Conservation (phyloP, 345 rosid genomes). For the Linum usitatissimum region DNA sequence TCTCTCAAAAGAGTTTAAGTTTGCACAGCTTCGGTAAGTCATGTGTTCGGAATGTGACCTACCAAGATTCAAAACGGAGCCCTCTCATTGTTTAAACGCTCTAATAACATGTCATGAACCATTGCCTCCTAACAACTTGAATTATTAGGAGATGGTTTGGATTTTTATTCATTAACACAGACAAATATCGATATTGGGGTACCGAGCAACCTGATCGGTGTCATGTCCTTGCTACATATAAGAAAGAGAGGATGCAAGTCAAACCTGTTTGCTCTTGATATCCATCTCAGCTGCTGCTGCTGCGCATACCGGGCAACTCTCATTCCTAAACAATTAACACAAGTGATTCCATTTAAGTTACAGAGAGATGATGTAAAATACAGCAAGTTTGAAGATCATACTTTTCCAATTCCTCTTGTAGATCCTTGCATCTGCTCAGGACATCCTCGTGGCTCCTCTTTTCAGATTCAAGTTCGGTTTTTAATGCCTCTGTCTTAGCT, state of each 20-base stretch:
- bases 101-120: too few species aligned
- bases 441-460: conserved; percentile 44
- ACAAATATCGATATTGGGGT: too few species aligned
- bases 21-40: too few species aligned
- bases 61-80: too few species aligned
- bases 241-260: conserved; percentile 1
- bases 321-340: conserved; percentile 27
- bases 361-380: background rate
- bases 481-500: conserved; percentile 41
- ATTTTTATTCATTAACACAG: too few species aligned
- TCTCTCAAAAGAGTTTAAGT: too few species aligned
- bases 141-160: too few species aligned
- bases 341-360: background rate
- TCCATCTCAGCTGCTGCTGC: conserved; percentile 34
- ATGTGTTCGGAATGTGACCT: too few species aligned
- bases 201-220: too few species aligned
- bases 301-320: conserved; percentile 36
- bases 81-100: too few species aligned
- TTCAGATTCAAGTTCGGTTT: conserved; percentile 58
- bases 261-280: conserved; percentile 62
- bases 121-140: too few species aligned
- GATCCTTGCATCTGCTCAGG: conserved; percentile 60
- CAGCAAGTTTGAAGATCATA: conserved; percentile 17
- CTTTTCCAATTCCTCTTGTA: conserved; percentile 74
- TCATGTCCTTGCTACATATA: too few species aligned